These are phyloP conservation scores for Dendrocalamus sinicus DNA, from an alignment of 176 grass and related monocot genomes.

Conservation along the genomic window DNA sequence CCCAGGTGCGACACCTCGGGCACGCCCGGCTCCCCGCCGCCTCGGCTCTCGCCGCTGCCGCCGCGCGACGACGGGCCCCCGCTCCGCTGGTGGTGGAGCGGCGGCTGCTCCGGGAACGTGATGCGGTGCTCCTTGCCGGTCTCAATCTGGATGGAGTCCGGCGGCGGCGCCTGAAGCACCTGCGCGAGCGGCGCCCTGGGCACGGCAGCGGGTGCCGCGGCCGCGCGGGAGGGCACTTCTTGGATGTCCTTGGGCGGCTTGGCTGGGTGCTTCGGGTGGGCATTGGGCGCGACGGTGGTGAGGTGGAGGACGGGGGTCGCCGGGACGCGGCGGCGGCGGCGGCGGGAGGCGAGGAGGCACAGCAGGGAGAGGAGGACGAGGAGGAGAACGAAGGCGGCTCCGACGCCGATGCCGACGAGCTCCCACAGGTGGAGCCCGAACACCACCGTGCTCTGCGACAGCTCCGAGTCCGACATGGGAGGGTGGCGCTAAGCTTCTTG, in stretches of 20 bases:
- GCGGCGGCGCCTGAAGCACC: conserved; percentile 42
- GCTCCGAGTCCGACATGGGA: conserved; percentile 78
- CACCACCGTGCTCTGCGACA: conserved; percentile 76
- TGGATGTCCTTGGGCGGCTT: conserved; percentile 65
- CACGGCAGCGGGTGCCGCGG: background rate
- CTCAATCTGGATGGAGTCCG: conserved; percentile 73
- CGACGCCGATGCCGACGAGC: conserved; percentile 75
- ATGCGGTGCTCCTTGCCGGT: conserved; percentile 95
- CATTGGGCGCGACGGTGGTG: conserved; percentile 43
- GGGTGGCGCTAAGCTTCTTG: background rate
- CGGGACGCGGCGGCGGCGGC: conserved; percentile 48
- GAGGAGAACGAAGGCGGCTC: conserved; percentile 83
- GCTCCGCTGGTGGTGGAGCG: conserved; percentile 58
- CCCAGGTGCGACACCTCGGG: conserved; percentile 84
- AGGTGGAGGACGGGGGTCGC: conserved; percentile 57
- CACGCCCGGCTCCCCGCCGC: conserved; percentile 62
- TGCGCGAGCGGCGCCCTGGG: conserved; percentile 47
- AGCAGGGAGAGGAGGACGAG: conserved; percentile 76
- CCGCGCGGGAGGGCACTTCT: conserved; percentile 55
- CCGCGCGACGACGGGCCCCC: conserved; percentile 76
- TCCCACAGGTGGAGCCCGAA: conserved; percentile 85
- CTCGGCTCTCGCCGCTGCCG: conserved; percentile 76
- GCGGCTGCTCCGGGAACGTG: conserved; percentile 77
- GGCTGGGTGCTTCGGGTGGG: conserved; percentile 53
- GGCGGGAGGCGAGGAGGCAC: conserved; percentile 67